Percentiles rank a stretch among this genome's conserved stretches.
phyloP scores from a whole-genome alignment of 192 early-diverging fungal species.

The Coemansia sp. region DNA sequence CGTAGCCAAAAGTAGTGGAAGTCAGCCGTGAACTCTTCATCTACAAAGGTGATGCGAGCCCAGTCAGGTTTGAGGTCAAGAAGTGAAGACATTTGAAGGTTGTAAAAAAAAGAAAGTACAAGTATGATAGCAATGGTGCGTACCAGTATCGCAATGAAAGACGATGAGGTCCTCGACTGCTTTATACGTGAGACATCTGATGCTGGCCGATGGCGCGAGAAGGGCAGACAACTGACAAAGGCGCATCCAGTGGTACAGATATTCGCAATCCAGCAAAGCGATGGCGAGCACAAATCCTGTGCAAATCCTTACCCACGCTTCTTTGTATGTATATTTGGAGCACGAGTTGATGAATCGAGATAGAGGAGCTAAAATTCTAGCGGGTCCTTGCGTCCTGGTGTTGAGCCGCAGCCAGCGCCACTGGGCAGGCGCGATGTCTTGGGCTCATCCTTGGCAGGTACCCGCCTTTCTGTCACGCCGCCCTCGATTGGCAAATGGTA shows the following conservation, averaged over 20 bases:
- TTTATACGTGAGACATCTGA: neutral
- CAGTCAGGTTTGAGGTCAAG: slow-evolving; percentile 53
- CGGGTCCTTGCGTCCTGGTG: slow-evolving; percentile 49
- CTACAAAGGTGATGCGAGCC: slow-evolving; percentile 38
- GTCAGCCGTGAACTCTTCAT: slow-evolving; percentile 29
- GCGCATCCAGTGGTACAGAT: neutral
- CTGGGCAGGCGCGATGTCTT: slow-evolving; percentile 7
- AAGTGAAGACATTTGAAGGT: slow-evolving; percentile 29
- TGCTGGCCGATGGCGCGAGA: slow-evolving; percentile 17
- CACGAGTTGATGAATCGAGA: too few relatives aligned
- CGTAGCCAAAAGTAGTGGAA: slow-evolving; percentile 60
- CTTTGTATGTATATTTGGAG: neutral
- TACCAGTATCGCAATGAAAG: neutral
- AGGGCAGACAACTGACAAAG: slow-evolving; percentile 1
- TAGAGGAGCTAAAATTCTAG: slow-evolving; percentile 50
- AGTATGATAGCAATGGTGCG: neutral
- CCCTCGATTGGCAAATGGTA: slow-evolving; percentile 95
- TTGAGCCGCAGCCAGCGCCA: slow-evolving; percentile 54
- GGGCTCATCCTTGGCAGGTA: slow-evolving; percentile 32
- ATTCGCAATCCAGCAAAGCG: neutral
- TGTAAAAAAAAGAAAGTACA: neutral
- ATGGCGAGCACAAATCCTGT: neutral
- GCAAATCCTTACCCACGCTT: neutral
- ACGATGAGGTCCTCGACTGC: neutral
- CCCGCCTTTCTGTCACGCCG: slow-evolving; percentile 70